Base-by-base conservation (phyloP, 768 basidiomycete genomes). In the Boletus reticulatus region DNA sequence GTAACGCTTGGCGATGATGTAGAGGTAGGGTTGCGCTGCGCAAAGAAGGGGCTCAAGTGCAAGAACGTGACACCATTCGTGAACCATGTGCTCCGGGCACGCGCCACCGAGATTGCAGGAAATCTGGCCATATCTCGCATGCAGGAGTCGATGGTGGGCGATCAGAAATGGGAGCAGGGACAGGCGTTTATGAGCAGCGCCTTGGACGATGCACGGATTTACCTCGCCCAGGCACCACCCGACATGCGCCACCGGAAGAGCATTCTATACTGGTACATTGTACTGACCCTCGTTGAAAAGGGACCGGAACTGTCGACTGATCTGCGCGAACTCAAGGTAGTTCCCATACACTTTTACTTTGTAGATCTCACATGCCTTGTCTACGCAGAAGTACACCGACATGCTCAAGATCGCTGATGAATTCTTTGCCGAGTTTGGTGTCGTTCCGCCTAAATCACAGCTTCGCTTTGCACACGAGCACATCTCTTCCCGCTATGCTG, bases 21-120 rank as follows among this genome's bases (percentile, higher is more conserved):
- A 22, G 71, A 74, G 7, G 68, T 73, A n/a, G 85, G 84, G 3
- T 68, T 87, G 22, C 78, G 81, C 7, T 79, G 76, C 0, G 79
- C 82, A 48, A 86, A 87, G 76, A 82, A 87, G 63, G 85, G 86
- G 0, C 59, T 86, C 60, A 84, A 82, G 65, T 83, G 81, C 73
- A 75, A 75, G 54, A 66, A 73, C 8, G 75, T 72, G 20, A 79
- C 83, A 10, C 80, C 81, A 1, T 88, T 85, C 58, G 73, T 87
- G 7, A 75, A 76, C 39, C 80, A 78, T 58, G 81, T 78, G 63
- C 67, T 87, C 62, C 77, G 83, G 65, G 82, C 83, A 59, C 79
- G 84, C 29, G 83, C 84, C 0, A 79, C 81, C 1, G 79, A 81
- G 58, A 81, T 84, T 61, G 83, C 85, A 0, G 82, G 79, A 0